Evolutionary conservation across 2,329 filamentous ascomycete genomes (phyloP), one percentile per base, ranked within the genome.

Genomic region (Curvularia sp.): DNA sequence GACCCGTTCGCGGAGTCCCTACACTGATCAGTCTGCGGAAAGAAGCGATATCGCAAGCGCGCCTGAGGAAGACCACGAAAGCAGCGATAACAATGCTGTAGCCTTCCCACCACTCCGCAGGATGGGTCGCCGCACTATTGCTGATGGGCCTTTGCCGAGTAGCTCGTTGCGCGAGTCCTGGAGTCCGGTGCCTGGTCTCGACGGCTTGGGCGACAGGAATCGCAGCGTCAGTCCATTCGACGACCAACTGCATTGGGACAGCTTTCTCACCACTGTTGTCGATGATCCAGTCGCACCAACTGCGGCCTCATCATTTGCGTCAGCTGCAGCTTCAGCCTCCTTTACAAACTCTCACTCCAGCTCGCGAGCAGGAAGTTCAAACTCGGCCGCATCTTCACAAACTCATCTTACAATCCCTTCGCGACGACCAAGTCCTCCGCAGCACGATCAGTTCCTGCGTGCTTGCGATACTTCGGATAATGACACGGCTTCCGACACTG

Each of bases 131-230:
- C 73, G 75, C 55, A 74, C 67, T 45, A 76, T 77, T 42, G 68
- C 70, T 18, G 72, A 77, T 56, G 73, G 74, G 0, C 74, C 74
- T 0, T 58, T 77, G 30, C 75, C 76, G 15, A 62, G 69, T 8
- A 77, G 74, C 60, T 76, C 75, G 23, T 63, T 77, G 36, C 73
- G 74, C 55, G 74, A 77, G 57, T 76, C 74, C 10, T 77, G 75
- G 74, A 75, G 74, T 43, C 74, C 75, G 6, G 65, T 67, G 2
- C 66, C 71, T 53, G 69, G 66, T 3, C 62, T 89, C 1, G 89
- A 96, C 75, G 92, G 92, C 3, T 84, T 97, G 15, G 93, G 92
- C 36, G 92, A 97, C 77, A 89, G 93, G 57, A 86, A 92, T 62
- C 87, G 92, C 66, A 96, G 92, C 75, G 79, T 92, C n/a, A 93